Base-by-base conservation (phyloP, 306 rosid species). In the Prunus salicina region DNA sequence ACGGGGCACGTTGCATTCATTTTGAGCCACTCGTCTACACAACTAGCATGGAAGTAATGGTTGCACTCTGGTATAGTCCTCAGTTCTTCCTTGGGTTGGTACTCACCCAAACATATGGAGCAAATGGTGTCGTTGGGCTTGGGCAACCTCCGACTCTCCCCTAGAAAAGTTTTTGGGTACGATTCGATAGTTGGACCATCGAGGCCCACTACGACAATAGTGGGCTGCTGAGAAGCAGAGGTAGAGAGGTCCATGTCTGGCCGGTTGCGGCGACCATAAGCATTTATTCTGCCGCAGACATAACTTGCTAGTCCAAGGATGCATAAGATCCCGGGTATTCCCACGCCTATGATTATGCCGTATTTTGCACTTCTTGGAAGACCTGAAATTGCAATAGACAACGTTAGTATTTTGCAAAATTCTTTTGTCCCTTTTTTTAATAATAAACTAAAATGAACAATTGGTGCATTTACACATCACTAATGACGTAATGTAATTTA, bases 1-100 rank as follows among this genome's bases (percentile, higher is more conserved):
- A 93, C 34, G 2, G 98, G 97, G 25, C 97, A 93, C 0, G 98
- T 79, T 25, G 89, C 87, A 24, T 86, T 91, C 86, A 88, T 72
- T 77, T 76, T 88, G 24, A 91, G 93, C 98, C 97, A 93, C 20
- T 84, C 89, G 28, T 93, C 97, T 10, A 91, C 72, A 65, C 96
- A 91, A 7, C 55, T 62, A 18, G 75, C 88, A 71, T 91, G 97
- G 77, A 89, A 93, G 72, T 88, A 87, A 53, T 89, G 98, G 38
- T 72, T 82, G 55, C 97, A 93, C 13, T 86, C 85, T 0, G 96
- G 97, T 61, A 93, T 91, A 50, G 87, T 84, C 77, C 97, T 83
- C 28, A 93, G 49, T 0, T 78, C 71, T 38, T 93, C 93, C 55
- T 83, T 89, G 10, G 96, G 74, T 51, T 91, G 81, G 24, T 91